Conservation (phyloP, 306 rosid species). For the Dalbergia cochinchinensis region DNA sequence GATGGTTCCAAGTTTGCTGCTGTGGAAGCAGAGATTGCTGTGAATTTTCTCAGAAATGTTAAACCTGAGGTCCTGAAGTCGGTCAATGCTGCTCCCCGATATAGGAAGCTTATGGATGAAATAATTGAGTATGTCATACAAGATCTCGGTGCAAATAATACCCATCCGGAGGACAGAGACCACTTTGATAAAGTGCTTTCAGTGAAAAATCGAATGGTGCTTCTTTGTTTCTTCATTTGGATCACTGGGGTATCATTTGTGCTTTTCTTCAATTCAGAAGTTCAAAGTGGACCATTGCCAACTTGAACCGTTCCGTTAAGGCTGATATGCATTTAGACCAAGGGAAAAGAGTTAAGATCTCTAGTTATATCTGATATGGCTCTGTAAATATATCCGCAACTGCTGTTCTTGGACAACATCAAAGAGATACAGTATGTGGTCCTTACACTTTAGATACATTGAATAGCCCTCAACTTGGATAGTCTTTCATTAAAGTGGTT, state of each 20-base stretch:
- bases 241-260: conserved; percentile 48
- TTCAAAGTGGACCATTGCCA: conserved; percentile 52
- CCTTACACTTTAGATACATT: conserved; percentile 22
- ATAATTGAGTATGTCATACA: conserved; percentile 56
- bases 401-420: conserved; percentile 49
- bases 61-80: conserved; percentile 50
- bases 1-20: conserved; percentile 21
- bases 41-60: conserved; percentile 50
- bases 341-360: conserved; percentile 31
- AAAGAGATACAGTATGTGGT: conserved; percentile 10
- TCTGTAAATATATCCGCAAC: not conserved
- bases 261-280: conserved; percentile 53
- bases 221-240: conserved; percentile 55
- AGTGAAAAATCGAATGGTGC: conserved; percentile 47
- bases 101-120: conserved; percentile 64
- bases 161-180: conserved; percentile 53
- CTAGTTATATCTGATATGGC: not conserved
- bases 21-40: conserved; percentile 56
- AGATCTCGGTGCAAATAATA: conserved; percentile 40
- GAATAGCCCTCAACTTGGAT: conserved; percentile 21
- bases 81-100: conserved; percentile 47
- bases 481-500: conserved; percentile 17
- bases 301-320: conserved; percentile 56
- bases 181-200: conserved; percentile 40
- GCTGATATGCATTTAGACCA: conserved; percentile 19